These are phyloP conservation scores for Gaeumannomyces sp. DNA, from an alignment of 2,329 filamentous ascomycete genomes.

Conservation along the genomic window DNA sequence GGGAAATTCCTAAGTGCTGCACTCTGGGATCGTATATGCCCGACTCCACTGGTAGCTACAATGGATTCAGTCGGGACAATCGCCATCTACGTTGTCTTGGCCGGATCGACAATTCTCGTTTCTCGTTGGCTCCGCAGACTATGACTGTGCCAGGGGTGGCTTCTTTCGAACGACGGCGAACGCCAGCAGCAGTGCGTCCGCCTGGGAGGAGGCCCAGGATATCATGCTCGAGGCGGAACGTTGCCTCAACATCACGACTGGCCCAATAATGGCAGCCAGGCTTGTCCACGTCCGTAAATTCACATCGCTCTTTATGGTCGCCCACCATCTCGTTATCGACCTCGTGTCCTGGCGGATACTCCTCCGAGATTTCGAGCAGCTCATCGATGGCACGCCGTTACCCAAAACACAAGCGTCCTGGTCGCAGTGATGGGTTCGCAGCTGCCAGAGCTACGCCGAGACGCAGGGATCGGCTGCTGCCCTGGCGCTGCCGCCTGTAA, in stretches of 20 bases:
- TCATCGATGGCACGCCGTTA: not conserved
- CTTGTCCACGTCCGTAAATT: not conserved
- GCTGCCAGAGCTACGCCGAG: no score
- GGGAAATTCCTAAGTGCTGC: not conserved
- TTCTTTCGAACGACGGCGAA: no score
- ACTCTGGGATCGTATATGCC: not conserved
- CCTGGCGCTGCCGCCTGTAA: no score
- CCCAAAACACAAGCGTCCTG: no score
- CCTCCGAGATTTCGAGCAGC: not conserved
- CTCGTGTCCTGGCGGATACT: constrained; percentile 3
- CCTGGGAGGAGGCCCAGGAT: not conserved
- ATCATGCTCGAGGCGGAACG: not conserved
- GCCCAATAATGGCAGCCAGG: not conserved
- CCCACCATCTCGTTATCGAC: constrained; percentile 4
- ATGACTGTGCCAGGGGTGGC: no score
- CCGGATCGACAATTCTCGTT: no score
- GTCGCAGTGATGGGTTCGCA: no score
- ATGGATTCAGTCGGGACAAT: not conserved
- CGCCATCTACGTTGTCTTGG: no score
- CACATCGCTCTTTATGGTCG: not conserved
- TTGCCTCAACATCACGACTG: not conserved
- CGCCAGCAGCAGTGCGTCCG: no score
- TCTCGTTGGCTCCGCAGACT: no score
- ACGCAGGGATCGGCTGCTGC: no score
- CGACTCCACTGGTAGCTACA: not conserved